A percentile compares a stretch with the other conserved stretches of the same genome.
These are phyloP conservation scores for Achaetomiella virescens DNA, from an alignment of 495 filamentous ascomycete species.

Conservation along the genomic window DNA sequence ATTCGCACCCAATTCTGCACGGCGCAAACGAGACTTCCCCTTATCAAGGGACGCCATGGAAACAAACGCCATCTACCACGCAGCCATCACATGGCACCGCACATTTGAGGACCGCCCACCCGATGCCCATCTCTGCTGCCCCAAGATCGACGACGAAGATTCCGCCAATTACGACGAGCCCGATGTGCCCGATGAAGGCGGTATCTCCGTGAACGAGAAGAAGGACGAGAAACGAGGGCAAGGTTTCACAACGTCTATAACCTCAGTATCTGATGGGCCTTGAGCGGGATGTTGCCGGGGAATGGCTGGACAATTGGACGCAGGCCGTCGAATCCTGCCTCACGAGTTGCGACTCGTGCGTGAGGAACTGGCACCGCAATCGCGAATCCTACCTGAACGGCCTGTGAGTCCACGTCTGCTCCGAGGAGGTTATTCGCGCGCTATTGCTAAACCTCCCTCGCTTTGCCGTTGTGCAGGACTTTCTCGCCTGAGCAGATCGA, in stretches of 20 bases:
- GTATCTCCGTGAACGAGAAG: conserved; percentile 32
- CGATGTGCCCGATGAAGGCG: conserved; percentile 29
- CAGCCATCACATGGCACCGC: conserved; percentile 25
- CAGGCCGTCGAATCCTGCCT: conserved; percentile 44
- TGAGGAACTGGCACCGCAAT: conserved; percentile 70
- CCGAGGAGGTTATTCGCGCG: background rate
- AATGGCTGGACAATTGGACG: conserved; percentile 53
- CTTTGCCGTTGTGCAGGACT: conserved; percentile 15
- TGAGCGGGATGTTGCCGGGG: conserved; percentile 53
- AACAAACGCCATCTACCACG: conserved; percentile 14
- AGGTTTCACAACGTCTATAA: conserved; percentile 54
- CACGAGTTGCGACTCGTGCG: conserved; percentile 69
- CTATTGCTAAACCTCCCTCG: background rate
- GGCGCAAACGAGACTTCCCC: background rate
- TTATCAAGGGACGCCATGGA: conserved; percentile 9
- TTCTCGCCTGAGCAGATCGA: conserved; percentile 28
- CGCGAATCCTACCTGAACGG: conserved; percentile 20
- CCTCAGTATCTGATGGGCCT: conserved; percentile 63
- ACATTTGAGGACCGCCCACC: conserved; percentile 25
- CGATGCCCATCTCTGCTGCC: conserved; percentile 40
- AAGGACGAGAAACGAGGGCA: conserved; percentile 41
- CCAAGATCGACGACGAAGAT: conserved; percentile 38
- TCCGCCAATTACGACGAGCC: conserved; percentile 50
- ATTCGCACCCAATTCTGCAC: background rate
- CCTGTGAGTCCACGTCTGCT: conserved; percentile 38